A percentile compares a stretch with the other conserved stretches of the same genome.
phyloP scores from a whole-genome alignment of 1,139 yeast genomes.

The Hanseniaspora gamundiae region DNA sequence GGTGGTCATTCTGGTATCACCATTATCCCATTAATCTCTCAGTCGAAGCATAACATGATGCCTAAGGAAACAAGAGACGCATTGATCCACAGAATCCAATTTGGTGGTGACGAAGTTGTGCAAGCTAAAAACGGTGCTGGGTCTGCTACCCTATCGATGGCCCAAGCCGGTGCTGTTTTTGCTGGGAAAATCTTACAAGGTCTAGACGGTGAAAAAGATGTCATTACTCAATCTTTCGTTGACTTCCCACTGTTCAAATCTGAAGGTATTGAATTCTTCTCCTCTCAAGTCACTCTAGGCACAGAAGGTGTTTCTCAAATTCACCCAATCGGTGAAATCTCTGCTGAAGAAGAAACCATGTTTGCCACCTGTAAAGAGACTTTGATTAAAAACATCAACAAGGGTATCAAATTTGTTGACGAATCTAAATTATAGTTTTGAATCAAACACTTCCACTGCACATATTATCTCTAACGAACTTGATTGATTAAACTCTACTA shows the following conservation, averaged over 20 bases:
- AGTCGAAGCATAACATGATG: slow-evolving; percentile 44
- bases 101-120: slow-evolving; percentile 98
- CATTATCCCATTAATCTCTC: slow-evolving; percentile 87
- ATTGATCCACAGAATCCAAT: slow-evolving; percentile 86
- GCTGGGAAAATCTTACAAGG: slow-evolving; percentile 81
- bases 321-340: slow-evolving; percentile 47
- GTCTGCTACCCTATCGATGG: slow-evolving; percentile 97
- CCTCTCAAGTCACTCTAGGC: slow-evolving; percentile 83
- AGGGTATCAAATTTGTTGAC: slow-evolving; percentile 54
- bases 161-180: slow-evolving; percentile 93
- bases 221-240: slow-evolving; percentile 70
- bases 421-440: slow-evolving; percentile 8
- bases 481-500: background rate
- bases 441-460: too few species aligned
- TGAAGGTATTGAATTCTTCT: slow-evolving; percentile 84
- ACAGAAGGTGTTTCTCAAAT: slow-evolving; percentile 78
- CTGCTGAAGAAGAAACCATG: slow-evolving; percentile 58
- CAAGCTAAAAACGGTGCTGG: slow-evolving; percentile 99
- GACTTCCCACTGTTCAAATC: slow-evolving; percentile 75
- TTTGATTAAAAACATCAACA: slow-evolving; percentile 58
- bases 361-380: slow-evolving; percentile 74
- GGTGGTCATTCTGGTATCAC: slow-evolving; percentile 99
- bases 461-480: background rate
- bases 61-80: slow-evolving; percentile 49
- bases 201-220: slow-evolving; percentile 52